Base-by-base conservation (phyloP, 352 stramenopile species). In the Blastocystis hominis region DNA sequence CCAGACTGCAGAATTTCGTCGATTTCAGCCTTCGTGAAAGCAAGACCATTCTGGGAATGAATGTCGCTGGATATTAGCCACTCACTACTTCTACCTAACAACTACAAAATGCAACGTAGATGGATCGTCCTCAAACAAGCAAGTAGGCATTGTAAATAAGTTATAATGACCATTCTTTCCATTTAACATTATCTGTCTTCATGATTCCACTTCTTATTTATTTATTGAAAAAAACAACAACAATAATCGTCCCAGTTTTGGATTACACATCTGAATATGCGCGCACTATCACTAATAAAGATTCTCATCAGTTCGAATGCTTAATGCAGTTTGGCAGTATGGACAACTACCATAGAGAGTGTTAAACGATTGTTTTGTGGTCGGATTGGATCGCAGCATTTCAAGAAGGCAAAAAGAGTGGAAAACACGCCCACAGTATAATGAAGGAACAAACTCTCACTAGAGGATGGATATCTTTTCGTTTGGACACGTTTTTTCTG, bases 361-460 rank as follows among this genome's bases (percentile, higher is more conserved):
- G 24, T 84, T 84, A 15, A 84, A 84, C 4, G 72, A 84, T 40
- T 84, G 72, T 53, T 84, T 84, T 2, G 72, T 84, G 2, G 72
- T 84, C 13, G 72, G 72, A 47, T 84, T 84, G 47, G 72, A 84
- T n/a, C 55, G 72, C 20, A 84, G 24, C 72, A 84, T 84, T 20
- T 84, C 72, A 20, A 64, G 72, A 64, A 84, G 72, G 30, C 72
- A 84, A 1, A 53, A 69, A 34, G 66, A 84, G 38, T 84, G 72
- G 50, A 84, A 84, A 10, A 84, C 55, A n/a, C 47, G 53, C 2
- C 13, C 72, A 53, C 72, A 84, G 40, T 77, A 0, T 6, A 34
- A 10, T 77, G 20, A 54, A 77, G 40, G 66, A 77, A 54, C 0
- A n/a, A n/a, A n/a, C 17, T 47, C 50, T 30, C 30, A n/a, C 44